Evolutionary conservation across 805 yeast genomes (phyloP).

Genomic region (Kurtzmaniella cleridarum): DNA sequence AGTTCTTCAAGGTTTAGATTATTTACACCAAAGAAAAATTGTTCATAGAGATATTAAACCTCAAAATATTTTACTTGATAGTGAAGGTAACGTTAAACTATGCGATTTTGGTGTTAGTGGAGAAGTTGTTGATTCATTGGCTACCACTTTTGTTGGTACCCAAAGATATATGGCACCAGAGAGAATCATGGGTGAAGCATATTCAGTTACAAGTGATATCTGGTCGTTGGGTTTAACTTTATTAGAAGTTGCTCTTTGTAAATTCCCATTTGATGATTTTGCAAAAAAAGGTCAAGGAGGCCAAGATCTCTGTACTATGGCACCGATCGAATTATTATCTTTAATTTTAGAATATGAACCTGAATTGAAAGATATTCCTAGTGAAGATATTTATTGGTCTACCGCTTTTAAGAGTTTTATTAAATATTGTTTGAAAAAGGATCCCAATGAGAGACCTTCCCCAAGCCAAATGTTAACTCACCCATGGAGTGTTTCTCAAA

Average conservation of each 20-base stretch:
- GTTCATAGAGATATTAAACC: slow-evolving; percentile 97
- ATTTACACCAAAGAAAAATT: slow-evolving; percentile 79
- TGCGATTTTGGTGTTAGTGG: slow-evolving; percentile 99
- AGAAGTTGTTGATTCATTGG: slow-evolving; percentile 89
- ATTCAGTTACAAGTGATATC: slow-evolving; percentile 90
- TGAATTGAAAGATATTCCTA: slow-evolving; percentile 68
- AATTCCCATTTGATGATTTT: slow-evolving; percentile 61
- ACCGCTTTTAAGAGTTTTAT: slow-evolving; percentile 78
- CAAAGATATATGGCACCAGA: slow-evolving; percentile 99
- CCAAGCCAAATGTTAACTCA: slow-evolving; percentile 91
- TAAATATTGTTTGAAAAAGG: slow-evolving; percentile 73
- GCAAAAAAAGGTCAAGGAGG: slow-evolving; percentile 24
- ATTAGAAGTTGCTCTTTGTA: slow-evolving; percentile 89
- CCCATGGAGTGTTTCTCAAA: slow-evolving; percentile 87
- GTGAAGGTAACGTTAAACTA: slow-evolving; percentile 75
- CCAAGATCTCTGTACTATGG: slow-evolving; percentile 30
- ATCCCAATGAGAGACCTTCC: slow-evolving; percentile 74
- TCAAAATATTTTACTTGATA: slow-evolving; percentile 78
- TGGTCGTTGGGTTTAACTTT: slow-evolving; percentile 87
- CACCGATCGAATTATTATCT: slow-evolving; percentile 80
- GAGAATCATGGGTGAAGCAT: slow-evolving; percentile 91
- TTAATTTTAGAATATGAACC: slow-evolving; percentile 83
- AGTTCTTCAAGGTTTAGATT: slow-evolving; percentile 78
- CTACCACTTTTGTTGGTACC: slow-evolving; percentile 96
- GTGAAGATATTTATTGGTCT: slow-evolving; percentile 74